Base-by-base conservation (phyloP, 768 basidiomycete genomes). In the Dioszegia crocea region DNA sequence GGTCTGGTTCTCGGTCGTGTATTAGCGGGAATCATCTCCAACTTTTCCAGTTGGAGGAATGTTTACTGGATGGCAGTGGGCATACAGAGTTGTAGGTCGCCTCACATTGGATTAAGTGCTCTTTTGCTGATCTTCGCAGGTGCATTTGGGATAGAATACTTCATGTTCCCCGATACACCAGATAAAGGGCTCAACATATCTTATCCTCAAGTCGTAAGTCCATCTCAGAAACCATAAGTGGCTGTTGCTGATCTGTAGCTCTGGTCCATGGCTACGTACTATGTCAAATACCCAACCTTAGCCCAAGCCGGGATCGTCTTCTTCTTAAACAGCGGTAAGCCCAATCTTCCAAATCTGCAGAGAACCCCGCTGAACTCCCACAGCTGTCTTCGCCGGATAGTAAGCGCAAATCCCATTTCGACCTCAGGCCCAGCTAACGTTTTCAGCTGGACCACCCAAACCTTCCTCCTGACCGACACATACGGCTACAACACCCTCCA, bases 161-260 rank as follows among this genome's bases (percentile, higher is more conserved):
- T 83, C 21, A 64, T 85, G 54, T 77, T 91, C n/a, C 89, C 89
- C 0, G 89, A 93, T 75, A 91, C 88, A 67, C 90, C 89, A 0
- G 83, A 86, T 12, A 90, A 88, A 72, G 73, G 74, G 4, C 73
- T 63, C 10, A 77, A 83, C 45, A 54, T 89, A 61, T 83, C 84
- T 2, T 91, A 91, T 76, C 80, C 79, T 63, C 77, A 84, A 17
- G 86, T 77, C 23, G 67, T 76, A 26, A 62, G 60, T 57, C 10
- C 56, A 8, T 44, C 4, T 57, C 21, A 29, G 31, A 26, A 43
- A 43, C 17, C 17, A 43, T 30, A 27, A 6, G 29, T 14, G 12
- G 11, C 17, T 17, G 12, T 17, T 21, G 53, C 26, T 33, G 23
- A 38, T n/a, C 23, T 38, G 1, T 36, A 74, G 73, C 63, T 81